These are phyloP conservation scores for Zygosaccharomyces sapae DNA, from an alignment of 1,139 yeast genomes.

Conservation along the genomic window DNA sequence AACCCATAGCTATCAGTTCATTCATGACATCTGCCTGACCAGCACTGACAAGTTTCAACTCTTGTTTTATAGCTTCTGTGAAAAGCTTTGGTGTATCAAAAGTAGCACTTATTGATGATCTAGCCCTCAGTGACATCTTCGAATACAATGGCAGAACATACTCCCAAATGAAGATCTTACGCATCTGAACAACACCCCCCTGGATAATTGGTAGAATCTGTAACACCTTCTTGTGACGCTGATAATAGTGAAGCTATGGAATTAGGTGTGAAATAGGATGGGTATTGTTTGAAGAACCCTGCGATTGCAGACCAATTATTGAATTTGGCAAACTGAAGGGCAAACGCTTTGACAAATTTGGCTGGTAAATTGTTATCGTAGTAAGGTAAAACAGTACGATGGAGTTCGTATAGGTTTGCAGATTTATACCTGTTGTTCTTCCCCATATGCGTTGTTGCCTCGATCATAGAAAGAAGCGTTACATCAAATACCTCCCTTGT, in stretches of 20 bases:
- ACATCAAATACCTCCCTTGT: slow-evolving; percentile 13
- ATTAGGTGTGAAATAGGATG: slow-evolving; percentile 1
- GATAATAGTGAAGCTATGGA: slow-evolving; percentile 1
- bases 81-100: slow-evolving; percentile 1
- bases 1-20: neutral
- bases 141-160: slow-evolving; percentile 1
- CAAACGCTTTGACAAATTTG: slow-evolving; percentile 11
- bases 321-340: slow-evolving; percentile 13
- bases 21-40: neutral
- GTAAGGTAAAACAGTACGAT: slow-evolving; percentile 11
- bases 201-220: slow-evolving; percentile 3
- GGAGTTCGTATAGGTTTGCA: slow-evolving; percentile 14
- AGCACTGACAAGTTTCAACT: neutral
- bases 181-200: slow-evolving; percentile 1
- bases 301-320: slow-evolving; percentile 18
- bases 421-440: slow-evolving; percentile 12
- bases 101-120: neutral
- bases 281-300: neutral
- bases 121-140: slow-evolving; percentile 1
- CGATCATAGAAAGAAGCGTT: slow-evolving; percentile 13
- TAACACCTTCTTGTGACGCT: neutral
- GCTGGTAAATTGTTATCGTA: slow-evolving; percentile 13
- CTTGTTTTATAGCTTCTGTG: slow-evolving; percentile 3
- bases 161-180: slow-evolving; percentile 2
- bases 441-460: slow-evolving; percentile 8